Conservation (phyloP, 176 grass and related monocot genomes). For the Phoenix dactylifera region DNA sequence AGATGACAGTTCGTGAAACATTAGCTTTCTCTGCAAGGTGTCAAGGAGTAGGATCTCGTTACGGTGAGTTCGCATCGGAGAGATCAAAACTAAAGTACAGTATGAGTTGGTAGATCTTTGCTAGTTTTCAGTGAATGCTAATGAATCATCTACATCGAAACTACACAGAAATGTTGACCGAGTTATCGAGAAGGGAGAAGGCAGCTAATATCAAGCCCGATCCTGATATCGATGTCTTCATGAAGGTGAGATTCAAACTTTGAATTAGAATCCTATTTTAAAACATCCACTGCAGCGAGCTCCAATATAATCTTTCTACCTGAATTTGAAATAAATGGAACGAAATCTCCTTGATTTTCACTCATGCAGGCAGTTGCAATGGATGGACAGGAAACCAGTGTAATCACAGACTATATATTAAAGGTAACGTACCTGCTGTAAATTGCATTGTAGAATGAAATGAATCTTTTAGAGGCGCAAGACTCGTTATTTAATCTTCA, state of each 20-base stretch:
- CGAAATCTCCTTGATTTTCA: not conserved
- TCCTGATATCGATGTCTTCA: slow-evolving; percentile 48
- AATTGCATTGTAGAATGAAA: no score
- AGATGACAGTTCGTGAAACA: slow-evolving; percentile 74
- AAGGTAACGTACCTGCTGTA: slow-evolving; percentile 38
- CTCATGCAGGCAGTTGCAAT: slow-evolving; percentile 33
- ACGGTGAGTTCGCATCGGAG: slow-evolving; percentile 20
- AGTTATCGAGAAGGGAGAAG: slow-evolving; percentile 56
- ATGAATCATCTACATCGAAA: slow-evolving; percentile 7
- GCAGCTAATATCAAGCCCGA: slow-evolving; percentile 53
- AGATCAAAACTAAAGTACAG: no score
- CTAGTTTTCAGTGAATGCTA: no score
- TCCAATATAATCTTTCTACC: no score
- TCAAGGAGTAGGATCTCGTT: slow-evolving; percentile 70
- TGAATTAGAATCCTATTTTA: not conserved
- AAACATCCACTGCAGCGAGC: no score
- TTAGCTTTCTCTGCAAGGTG: slow-evolving; percentile 58
- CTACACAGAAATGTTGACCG: slow-evolving; percentile 48
- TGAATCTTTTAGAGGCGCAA: no score
- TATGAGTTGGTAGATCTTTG: no score
- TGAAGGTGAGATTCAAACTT: slow-evolving; percentile 37
- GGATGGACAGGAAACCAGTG: slow-evolving; percentile 41
- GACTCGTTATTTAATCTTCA: no score
- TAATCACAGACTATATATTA: slow-evolving; percentile 47
- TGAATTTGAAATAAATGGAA: no score